These are phyloP conservation scores for Leccinum rimulosum DNA, from an alignment of 768 basidiomycete species.

Conservation along the genomic window DNA sequence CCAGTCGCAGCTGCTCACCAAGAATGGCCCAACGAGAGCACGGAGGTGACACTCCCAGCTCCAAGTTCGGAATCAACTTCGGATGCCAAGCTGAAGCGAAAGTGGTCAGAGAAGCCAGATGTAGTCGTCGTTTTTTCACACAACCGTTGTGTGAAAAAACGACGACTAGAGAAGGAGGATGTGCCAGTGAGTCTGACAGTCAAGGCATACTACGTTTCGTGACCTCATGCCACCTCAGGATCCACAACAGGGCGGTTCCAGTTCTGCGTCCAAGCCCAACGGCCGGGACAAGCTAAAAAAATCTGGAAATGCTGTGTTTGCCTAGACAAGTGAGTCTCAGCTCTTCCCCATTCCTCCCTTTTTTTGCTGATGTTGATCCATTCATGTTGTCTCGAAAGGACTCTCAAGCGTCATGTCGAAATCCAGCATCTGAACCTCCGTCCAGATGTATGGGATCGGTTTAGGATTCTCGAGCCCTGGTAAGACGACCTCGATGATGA, in stretches of 20 bases:
- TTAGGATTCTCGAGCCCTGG: no score
- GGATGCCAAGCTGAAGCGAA: no score
- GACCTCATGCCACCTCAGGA: neutral
- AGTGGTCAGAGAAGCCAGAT: no score
- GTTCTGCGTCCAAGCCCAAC: neutral
- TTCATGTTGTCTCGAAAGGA: constrained; percentile 10
- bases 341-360: no score
- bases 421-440: neutral
- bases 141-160: neutral
- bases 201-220: neutral
- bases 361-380: neutral
- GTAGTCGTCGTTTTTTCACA: no score
- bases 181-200: neutral
- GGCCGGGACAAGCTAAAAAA: neutral
- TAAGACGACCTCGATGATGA: no score
- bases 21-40: no score
- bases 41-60: no score
- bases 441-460: no score
- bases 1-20: no score
- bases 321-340: neutral
- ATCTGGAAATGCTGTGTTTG: neutral
- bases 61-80: no score
- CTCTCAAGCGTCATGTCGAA: constrained; percentile 5
- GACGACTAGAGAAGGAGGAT: neutral
- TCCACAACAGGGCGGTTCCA: neutral